phyloP scores from a whole-genome alignment of 2,329 filamentous ascomycete genomes.

The Botrytis pseudocinerea region DNA sequence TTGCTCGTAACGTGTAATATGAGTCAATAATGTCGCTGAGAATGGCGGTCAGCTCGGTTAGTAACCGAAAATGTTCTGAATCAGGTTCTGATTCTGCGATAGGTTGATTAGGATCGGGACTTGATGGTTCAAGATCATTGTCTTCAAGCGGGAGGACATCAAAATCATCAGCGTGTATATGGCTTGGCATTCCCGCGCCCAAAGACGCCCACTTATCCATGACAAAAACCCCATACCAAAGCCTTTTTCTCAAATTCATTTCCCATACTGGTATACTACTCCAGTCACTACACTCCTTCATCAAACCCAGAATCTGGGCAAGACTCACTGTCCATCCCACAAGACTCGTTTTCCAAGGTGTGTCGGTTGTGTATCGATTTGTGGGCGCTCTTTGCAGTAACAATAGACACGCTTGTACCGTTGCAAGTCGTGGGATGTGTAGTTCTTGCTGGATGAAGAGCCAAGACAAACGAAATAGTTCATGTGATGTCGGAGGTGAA shows the following conservation, averaged over 20 bases:
- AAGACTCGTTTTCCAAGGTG: constrained; percentile 41
- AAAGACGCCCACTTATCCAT: constrained; percentile 43
- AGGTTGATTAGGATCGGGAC: constrained; percentile 28
- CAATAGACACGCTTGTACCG: constrained; percentile 41
- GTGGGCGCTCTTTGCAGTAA: constrained; percentile 41
- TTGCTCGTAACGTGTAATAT: constrained; percentile 40
- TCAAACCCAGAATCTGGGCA: constrained; percentile 41
- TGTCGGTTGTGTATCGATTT: constrained; percentile 41
- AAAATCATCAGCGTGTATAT: constrained; percentile 39
- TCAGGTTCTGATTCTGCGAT: constrained; percentile 34
- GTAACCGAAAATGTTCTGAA: constrained; percentile 37
- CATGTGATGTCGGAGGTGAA: constrained; percentile 36
- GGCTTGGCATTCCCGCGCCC: constrained; percentile 41
- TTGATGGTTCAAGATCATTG: constrained; percentile 34
- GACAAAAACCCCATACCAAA: constrained; percentile 41
- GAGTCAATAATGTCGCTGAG: constrained; percentile 41
- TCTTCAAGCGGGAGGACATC: constrained; percentile 38
- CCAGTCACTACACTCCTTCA: constrained; percentile 40
- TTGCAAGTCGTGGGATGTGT: constrained; percentile 41
- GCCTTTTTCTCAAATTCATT: constrained; percentile 38
- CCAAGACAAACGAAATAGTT: constrained; percentile 41
- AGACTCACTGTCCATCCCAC: constrained; percentile 41
- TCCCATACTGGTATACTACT: constrained; percentile 40
- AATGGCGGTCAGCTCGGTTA: constrained; percentile 40
- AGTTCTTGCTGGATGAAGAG: constrained; percentile 39